Evolutionary conservation across 2,329 filamentous ascomycete genomes (phyloP), one percentile per base, ranked within the genome.

Genomic region (Penicillium sp.): DNA sequence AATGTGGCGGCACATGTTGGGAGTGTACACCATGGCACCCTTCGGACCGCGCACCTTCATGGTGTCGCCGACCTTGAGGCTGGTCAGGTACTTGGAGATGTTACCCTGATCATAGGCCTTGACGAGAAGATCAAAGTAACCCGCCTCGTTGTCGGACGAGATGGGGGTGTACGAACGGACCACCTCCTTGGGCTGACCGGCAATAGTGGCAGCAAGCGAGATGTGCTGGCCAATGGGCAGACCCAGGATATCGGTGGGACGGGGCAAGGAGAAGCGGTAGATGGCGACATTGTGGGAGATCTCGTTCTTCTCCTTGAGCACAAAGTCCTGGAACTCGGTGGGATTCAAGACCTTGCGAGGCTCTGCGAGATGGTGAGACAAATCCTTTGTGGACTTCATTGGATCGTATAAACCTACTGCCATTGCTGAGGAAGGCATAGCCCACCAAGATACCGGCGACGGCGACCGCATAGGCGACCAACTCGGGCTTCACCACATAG

Each of bases 191-290:
- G 73, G 73, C 55, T 76, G 75, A 61, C 86, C 87, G 56, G 85
- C 80, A 45, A 88, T 78, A 39, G 76, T 79, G 39, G 88, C 90
- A 52, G 84, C 86, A 61, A 98, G 87, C 47, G 90, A 95, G 69
- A 98, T 95, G 74, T 98, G 92, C 73, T 98, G 92, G 61, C 92
- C 92, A 71, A 96, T 96, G 52, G 92, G 90, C 29, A 96, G 84
- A 60, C 92, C 92, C 58, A 96, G 85, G 64, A 95, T 87, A 52
- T 85, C 79, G 55, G 73, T 82, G 27, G 81, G 71, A 35, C 75
- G 75, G 40, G 89, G 89, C 27, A 98, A 85, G 50, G 77, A 76
- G 72, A 96, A 95, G 60, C 92, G 88, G 75, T 96, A 98, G 72
- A 98, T 95, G 67, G 90, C 89, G 44, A 94, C 90, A 74, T 98